phyloP scores from a whole-genome alignment of 805 yeast species.

The Wickerhamomyces hampshirensis region DNA sequence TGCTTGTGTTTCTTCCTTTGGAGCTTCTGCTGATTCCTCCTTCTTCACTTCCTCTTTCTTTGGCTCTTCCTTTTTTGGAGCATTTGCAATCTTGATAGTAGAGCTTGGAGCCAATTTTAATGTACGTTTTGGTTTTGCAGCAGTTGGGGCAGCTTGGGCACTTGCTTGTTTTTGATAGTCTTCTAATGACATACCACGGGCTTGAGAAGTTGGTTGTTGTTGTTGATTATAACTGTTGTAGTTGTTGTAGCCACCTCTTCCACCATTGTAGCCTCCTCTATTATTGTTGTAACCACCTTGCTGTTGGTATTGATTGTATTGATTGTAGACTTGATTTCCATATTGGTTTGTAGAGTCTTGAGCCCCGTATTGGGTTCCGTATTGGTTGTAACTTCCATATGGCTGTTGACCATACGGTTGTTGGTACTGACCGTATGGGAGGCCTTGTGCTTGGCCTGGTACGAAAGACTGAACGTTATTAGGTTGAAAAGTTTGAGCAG shows the following conservation, averaged over 20 bases:
- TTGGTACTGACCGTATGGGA: slow-evolving; percentile 11
- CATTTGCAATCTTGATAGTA: slow-evolving; percentile 57
- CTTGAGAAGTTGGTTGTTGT: slow-evolving; percentile 26
- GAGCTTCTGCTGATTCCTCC: slow-evolving; percentile 20
- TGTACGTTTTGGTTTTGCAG: slow-evolving; percentile 45
- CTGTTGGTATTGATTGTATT: slow-evolving; percentile 6
- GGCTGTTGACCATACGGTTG: slow-evolving; percentile 6
- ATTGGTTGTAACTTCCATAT: slow-evolving; percentile 5
- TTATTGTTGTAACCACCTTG: slow-evolving; percentile 3
- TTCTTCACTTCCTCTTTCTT: slow-evolving; percentile 26
- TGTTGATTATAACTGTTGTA: slow-evolving; percentile 10
- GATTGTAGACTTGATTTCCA: slow-evolving; percentile 3
- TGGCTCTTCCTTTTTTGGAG: slow-evolving; percentile 33
- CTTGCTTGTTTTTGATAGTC: slow-evolving; percentile 58
- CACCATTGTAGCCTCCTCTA: slow-evolving; percentile 1
- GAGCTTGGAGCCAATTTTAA: slow-evolving; percentile 63
- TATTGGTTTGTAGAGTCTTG: slow-evolving; percentile 1
- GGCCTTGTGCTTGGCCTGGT: slow-evolving; percentile 31
- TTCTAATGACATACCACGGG: slow-evolving; percentile 68
- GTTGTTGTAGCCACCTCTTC: slow-evolving; percentile 20
- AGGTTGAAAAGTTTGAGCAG: slow-evolving; percentile 47
- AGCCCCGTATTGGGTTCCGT: slow-evolving; percentile 5
- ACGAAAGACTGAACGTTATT: slow-evolving; percentile 30
- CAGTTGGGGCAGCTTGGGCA: slow-evolving; percentile 24
- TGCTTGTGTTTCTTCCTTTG: slow-evolving; percentile 27